These are phyloP conservation scores for Lepraria neglecta DNA, from an alignment of 495 filamentous ascomycete species.

Conservation along the genomic window DNA sequence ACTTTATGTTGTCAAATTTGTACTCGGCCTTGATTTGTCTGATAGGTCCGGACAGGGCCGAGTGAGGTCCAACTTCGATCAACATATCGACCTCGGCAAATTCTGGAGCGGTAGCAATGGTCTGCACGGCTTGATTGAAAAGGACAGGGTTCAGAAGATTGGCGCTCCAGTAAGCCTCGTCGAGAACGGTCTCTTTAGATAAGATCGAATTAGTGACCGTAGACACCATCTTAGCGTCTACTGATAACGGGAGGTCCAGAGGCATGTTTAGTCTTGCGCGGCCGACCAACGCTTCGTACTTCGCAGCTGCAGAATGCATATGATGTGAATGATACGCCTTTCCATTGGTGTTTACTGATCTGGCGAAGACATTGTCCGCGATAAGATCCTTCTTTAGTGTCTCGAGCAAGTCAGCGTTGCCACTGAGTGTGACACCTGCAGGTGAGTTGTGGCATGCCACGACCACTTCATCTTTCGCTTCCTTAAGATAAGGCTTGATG, in stretches of 20 bases:
- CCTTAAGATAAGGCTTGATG: neutral
- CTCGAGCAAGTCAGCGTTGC: neutral
- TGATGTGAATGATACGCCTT: conserved; percentile 53
- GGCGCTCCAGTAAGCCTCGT: conserved; percentile 33
- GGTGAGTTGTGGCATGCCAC: neutral
- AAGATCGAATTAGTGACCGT: neutral
- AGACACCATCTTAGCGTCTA: neutral
- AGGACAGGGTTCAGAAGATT: conserved; percentile 38
- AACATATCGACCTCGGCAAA: conserved; percentile 21
- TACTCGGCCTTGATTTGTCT: neutral
- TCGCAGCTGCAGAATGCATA: conserved; percentile 41
- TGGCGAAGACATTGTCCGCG: conserved; percentile 32
- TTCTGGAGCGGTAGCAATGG: neutral
- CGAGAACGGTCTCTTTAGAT: neutral
- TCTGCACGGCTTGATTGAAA: conserved; percentile 23
- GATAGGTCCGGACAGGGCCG: conserved; percentile 37
- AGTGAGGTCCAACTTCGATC: conserved; percentile 57
- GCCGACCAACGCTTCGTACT: conserved; percentile 32
- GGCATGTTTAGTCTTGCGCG: neutral
- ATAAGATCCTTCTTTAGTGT: neutral
- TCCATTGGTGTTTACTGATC: conserved; percentile 39
- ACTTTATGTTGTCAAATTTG: conserved; percentile 15
- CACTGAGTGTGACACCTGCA: neutral
- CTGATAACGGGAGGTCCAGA: neutral
- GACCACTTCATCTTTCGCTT: neutral